Conservation (phyloP, 805 yeast species). For the Candida glaebosa region DNA sequence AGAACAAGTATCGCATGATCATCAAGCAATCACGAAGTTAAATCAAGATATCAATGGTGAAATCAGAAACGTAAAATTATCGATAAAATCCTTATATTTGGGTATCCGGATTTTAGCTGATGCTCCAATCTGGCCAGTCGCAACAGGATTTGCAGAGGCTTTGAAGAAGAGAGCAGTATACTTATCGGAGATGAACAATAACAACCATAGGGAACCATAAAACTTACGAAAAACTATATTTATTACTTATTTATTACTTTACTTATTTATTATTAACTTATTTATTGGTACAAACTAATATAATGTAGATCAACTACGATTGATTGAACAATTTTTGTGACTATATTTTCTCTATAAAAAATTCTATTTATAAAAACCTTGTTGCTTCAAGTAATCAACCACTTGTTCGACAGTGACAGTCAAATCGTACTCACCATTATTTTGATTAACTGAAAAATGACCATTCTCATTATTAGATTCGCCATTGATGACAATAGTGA, state of each 20-base stretch:
- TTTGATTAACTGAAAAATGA: constrained; percentile 1
- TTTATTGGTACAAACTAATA: too few relatives aligned
- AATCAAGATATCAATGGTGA: constrained; percentile 40
- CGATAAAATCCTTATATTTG: constrained; percentile 56
- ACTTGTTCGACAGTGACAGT: constrained; percentile 62
- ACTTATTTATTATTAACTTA: constrained; percentile 2
- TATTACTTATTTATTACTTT: constrained; percentile 2
- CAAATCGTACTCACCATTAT: constrained; percentile 19
- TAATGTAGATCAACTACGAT: neutral
- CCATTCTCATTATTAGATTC: constrained; percentile 8
- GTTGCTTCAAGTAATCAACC: constrained; percentile 69
- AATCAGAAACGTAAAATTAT: constrained; percentile 47
- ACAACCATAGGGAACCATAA: neutral
- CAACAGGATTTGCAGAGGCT: constrained; percentile 76
- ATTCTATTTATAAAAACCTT: constrained; percentile 63
- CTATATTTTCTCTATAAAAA: neutral
- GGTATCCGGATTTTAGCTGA: constrained; percentile 78
- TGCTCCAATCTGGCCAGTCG: constrained; percentile 86
- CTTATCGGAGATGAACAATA: constrained; percentile 9
- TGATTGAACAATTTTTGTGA: neutral
- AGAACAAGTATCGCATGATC: constrained; percentile 7
- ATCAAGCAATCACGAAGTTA: constrained; percentile 36
- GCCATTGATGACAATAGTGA: constrained; percentile 27
- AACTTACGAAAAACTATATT: neutral
- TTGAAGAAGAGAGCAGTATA: constrained; percentile 51